Percentiles rank a stretch among this genome's conserved stretches.
These are phyloP conservation scores for Pichia kudriavzevii DNA, from an alignment of 1,139 yeast species.

Conservation along the genomic window DNA sequence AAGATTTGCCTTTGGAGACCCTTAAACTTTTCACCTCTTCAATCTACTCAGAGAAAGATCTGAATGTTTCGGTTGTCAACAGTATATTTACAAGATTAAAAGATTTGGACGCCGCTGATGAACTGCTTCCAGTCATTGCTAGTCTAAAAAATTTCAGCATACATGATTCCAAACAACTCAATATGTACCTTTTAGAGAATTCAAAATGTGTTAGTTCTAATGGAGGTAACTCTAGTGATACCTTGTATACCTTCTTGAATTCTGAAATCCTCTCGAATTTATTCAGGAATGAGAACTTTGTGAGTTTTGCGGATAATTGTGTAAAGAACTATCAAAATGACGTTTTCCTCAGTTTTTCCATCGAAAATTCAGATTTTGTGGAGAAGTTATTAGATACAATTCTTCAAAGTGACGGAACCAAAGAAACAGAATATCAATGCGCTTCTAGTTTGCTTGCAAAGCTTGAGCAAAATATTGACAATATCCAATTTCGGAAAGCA, in stretches of 20 bases:
- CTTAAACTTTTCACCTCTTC: conserved; percentile 20
- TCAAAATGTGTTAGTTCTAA: conserved; percentile 18
- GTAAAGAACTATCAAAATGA: conserved; percentile 23
- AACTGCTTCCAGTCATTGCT: conserved; percentile 9
- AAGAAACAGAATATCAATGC: background rate
- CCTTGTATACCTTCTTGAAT: conserved; percentile 29
- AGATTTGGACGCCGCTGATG: conserved; percentile 2
- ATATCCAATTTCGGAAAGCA: conserved; percentile 10
- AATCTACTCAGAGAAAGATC: conserved; percentile 5
- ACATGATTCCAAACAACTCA: conserved; percentile 26
- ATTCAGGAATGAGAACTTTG: conserved; percentile 21
- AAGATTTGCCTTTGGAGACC: conserved; percentile 26
- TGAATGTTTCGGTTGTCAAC: conserved; percentile 23
- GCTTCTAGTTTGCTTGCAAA: conserved; percentile 12
- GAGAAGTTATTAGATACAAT: conserved; percentile 10
- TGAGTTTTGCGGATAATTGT: conserved; percentile 25
- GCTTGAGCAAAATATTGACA: conserved; percentile 15
- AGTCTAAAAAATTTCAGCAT: conserved; percentile 18
- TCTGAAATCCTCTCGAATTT: conserved; percentile 28
- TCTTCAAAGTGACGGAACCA: conserved; percentile 1
- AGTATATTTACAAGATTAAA: conserved; percentile 31
- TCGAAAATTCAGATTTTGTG: conserved; percentile 15
- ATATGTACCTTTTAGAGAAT: conserved; percentile 25
- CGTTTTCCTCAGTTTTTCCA: conserved; percentile 18
- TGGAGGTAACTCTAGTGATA: conserved; percentile 7